Evolutionary conservation across 2,329 filamentous ascomycete species (phyloP), one percentile per base, ranked within the genome.

Genomic region (Ophiocordyceps camponoti-rufipedis): DNA sequence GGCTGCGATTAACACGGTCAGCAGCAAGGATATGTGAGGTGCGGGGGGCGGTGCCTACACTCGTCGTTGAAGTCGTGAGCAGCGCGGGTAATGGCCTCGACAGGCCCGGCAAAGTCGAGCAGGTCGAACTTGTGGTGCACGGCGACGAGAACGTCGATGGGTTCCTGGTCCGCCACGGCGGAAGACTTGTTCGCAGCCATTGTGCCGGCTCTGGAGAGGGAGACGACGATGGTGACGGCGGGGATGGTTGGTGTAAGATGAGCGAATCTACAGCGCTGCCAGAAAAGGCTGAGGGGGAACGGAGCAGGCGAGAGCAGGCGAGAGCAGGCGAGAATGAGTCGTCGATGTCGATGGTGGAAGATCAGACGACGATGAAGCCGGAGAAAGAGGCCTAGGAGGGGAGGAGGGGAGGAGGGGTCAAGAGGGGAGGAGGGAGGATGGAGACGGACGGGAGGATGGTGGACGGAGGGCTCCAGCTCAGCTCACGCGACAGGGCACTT

Each of bases 51-150:
- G 7, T 28, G 48, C 52, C 33, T 64, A 74, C 74, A 61, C 35
- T 64, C 57, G 54, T 78, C 69, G 45, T 71, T 67, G 52, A 67
- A 64, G 51, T 78, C 65, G 50, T 76, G 72, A 40, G 67, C 65
- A 48, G 72, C 71, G 43, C 57, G 59, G 50, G 60, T 60, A 47
- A 78, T 63, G 49, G 69, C 67, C 62, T 75, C 68, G 44, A 72
- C 57, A 41, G 72, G 67, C 51, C 71, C 74, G 47, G 71, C 69
- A 52, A 78, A 69, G 64, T 78, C 74, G 51, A 76, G 54, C 48
- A 78, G 59, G 56, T 77, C 65, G 58, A 78, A 78, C 58, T 75
- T 73, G 57, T 68, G 62, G 46, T 78, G 74, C 54, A 78, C 67
- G 54, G 69, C 73, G 61, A 78, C 69, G 57, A 78, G 70, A 52